Evolutionary conservation across 352 stramenopile species (phyloP).

Genomic region (Phytophthora quininea): DNA sequence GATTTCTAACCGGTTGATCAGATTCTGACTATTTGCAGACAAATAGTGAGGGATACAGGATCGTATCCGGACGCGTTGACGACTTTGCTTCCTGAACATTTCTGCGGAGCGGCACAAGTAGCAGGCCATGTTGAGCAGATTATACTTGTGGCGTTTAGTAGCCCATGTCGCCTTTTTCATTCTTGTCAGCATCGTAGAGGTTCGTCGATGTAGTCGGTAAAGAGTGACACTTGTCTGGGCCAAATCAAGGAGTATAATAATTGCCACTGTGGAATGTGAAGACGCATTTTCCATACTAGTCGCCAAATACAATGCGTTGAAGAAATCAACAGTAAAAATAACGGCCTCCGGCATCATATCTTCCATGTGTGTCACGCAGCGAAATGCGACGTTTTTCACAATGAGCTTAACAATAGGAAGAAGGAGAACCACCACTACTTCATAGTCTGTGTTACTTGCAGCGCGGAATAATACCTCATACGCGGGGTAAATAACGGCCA

Average conservation of each 20-base stretch:
- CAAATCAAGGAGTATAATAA: constrained; percentile 34
- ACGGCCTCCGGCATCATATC: constrained; percentile 14
- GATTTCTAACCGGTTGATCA: constrained; percentile 12
- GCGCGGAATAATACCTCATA: constrained; percentile 11
- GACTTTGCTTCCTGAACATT: constrained; percentile 9
- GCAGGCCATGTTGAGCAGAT: constrained; percentile 1
- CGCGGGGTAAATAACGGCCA: constrained; percentile 5
- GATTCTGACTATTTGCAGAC: not conserved
- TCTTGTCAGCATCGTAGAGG: not conserved
- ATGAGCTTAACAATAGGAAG: constrained; percentile 32
- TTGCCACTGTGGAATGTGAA: constrained; percentile 14
- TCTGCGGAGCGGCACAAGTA: constrained; percentile 8
- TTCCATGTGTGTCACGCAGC: constrained; percentile 7
- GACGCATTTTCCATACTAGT: constrained; percentile 14
- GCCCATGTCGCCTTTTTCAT: not conserved
- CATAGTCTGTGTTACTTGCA: not conserved
- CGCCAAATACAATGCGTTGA: constrained; percentile 25
- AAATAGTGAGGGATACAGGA: constrained; percentile 14
- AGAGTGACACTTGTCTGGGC: constrained; percentile 13
- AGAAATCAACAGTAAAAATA: constrained; percentile 22
- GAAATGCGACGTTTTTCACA: constrained; percentile 21
- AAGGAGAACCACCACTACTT: constrained; percentile 10
- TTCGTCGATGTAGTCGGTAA: constrained; percentile 20
- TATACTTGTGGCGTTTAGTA: not conserved
- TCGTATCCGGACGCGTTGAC: constrained; percentile 13